Base-by-base conservation (phyloP, 108 stramenopile genomes). In the Asterionellopsis glacialis region DNA sequence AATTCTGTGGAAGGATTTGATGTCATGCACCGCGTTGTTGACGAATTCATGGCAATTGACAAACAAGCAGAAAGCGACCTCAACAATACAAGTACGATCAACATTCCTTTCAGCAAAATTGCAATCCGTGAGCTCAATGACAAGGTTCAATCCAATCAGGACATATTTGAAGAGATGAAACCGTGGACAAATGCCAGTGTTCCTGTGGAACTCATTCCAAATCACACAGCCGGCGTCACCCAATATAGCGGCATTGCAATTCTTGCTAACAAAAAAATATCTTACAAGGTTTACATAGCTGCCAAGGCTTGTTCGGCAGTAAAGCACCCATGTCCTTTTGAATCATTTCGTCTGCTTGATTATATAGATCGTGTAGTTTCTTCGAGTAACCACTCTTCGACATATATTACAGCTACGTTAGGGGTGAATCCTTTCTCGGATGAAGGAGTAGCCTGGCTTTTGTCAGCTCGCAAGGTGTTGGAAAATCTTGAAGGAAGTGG, bases 371-470 rank as follows among this genome's bases (percentile, higher is more conserved):
- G 55, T 18, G 33, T 28, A 24, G n/a, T 45, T 41, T 53, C 52
- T 28, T 52, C 61, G 24, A 44, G 22, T 22, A 44, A 63, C 39
- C 43, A 27, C 12, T 49, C 24, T 15, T 10, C 72, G 5, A 73
- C 72, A 27, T 68, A 45, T 48, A 27, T 67, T 22, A 41, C 41
- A 9, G 66, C 41, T 14, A 65, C 45, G 25, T 66, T 73, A n/a
- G 41, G 45, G 16, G 67, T 63, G 25, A 53, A 61, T 22, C 72
- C 72, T 2, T 73, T 67, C 45, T 65, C 65, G n/a, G 45, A 63
- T 6, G 57, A 67, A 1, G 72, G 61, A 11, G 49, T 67, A n/a
- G 42, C 16, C 1, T 73, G 72, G 72, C 47, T 73, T n/a, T 45
- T 55, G 13, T 19, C 19, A 7, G 59, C 67, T 1, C 41, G 72